Base-by-base conservation (phyloP, 164 flowering plant species). In the Pachysandra terminalis region DNA sequence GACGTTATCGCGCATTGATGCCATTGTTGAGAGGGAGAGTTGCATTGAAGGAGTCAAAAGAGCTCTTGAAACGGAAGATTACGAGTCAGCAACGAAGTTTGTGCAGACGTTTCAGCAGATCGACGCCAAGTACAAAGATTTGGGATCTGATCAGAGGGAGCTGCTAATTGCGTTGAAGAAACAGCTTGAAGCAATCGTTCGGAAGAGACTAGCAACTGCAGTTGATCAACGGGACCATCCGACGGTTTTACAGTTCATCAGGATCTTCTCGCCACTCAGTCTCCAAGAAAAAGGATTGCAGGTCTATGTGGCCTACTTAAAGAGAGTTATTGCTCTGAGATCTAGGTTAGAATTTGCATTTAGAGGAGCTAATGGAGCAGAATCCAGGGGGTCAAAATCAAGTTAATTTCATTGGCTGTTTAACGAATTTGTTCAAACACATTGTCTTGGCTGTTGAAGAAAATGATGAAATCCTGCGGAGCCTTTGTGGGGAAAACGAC, bases 241-340 rank as follows among this genome's bases (percentile, higher is more conserved):
- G 0, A 67, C 83, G 7, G 78, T 94, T 13, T 67, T 91, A 35
- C 70, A 95, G 22, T 94, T 90, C 56, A 71, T 94, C 1, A 73
- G 69, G 68, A 77, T 94, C 1, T 87, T 78, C 65, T 66, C 87
- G 3, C 86, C 86, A 19, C 73, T 94, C 0, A 89, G 89, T 0
- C 71, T 90, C 26, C 89, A 87, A 61, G 87, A 87, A n/a, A 97
- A 94, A 51, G 98, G 97, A 0, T 72, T 94, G 76, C 93, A 94
- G 81, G 82, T 82, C 9, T 94, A 91, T 65, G 97, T 94, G 0
- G 73, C 78, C 25, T 94, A 91, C 73, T 71, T 94, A 75, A 87
- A 78, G 85, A 94, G 87, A 64, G 97, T 94, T 24, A 86, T 91
- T 60, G 73, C 74, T 1, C 79, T 83, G 86, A 74, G 93, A 72